These are phyloP conservation scores for Naganishia onofrii DNA, from an alignment of 768 basidiomycete genomes.

Conservation along the genomic window DNA sequence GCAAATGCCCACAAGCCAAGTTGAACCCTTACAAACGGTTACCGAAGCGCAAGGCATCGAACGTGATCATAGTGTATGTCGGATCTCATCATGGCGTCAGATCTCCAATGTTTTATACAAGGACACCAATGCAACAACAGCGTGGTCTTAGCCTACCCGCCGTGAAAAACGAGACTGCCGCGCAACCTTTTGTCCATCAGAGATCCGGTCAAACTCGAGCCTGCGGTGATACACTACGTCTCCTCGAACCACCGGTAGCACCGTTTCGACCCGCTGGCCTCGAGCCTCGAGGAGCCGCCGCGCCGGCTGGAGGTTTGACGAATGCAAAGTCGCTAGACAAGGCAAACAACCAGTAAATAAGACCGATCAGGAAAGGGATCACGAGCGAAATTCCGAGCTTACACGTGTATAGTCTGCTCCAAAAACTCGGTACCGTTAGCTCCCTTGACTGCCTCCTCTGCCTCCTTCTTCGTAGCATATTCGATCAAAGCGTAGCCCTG, in stretches of 20 bases:
- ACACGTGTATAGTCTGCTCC: slow-evolving; percentile 76
- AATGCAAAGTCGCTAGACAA: slow-evolving; percentile 75
- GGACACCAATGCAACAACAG: not conserved
- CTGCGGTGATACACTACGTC: slow-evolving; percentile 31
- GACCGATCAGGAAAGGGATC: no score
- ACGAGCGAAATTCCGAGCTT: not conserved
- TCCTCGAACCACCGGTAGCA: slow-evolving; percentile 29
- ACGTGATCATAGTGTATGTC: not conserved
- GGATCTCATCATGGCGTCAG: no score
- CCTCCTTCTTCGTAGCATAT: slow-evolving; percentile 92
- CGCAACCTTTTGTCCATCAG: not conserved
- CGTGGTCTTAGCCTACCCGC: not conserved
- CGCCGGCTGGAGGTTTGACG: slow-evolving; percentile 64
- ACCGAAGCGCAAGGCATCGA: not conserved
- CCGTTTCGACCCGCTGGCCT: slow-evolving; percentile 23
- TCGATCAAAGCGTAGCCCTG: slow-evolving; percentile 98
- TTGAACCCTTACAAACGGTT: not conserved
- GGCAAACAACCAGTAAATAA: not conserved
- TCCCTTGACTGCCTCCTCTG: slow-evolving; percentile 86
- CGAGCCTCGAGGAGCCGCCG: slow-evolving; percentile 15
- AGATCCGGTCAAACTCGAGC: slow-evolving; percentile 19
- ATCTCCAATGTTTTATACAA: not conserved
- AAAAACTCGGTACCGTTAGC: slow-evolving; percentile 78
- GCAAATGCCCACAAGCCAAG: not conserved
- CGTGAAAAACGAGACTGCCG: not conserved